Percentiles rank a stretch among this genome's conserved stretches.
phyloP scores from a whole-genome alignment of 345 rosid species.

The Psidium guajava region DNA sequence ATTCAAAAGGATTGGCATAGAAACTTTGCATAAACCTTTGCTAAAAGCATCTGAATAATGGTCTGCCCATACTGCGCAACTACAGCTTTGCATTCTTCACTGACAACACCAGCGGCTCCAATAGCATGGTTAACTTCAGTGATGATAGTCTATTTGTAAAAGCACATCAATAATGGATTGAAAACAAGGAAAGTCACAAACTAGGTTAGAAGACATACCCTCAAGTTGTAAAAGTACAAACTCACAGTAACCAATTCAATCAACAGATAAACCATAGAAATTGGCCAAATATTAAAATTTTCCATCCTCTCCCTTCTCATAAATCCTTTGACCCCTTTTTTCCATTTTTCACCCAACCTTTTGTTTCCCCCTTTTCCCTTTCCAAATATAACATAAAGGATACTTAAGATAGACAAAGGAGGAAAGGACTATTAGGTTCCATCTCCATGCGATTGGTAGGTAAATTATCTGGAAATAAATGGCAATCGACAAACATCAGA shows the following conservation, averaged over 20 bases:
- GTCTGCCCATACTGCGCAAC: conserved; percentile 49
- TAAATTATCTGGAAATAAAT: neutral
- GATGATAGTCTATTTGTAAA: conserved; percentile 26
- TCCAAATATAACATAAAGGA: neutral
- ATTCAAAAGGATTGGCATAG: neutral
- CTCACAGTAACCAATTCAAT: neutral
- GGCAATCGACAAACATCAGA: neutral
- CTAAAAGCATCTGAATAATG: conserved; percentile 39
- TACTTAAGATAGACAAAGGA: neutral
- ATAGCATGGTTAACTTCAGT: conserved; percentile 57
- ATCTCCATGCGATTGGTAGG: neutral
- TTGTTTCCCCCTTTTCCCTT: neutral
- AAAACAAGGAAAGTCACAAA: neutral
- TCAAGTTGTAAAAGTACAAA: neutral
- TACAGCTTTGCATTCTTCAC: conserved; percentile 57
- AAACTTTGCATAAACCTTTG: conserved; percentile 12
- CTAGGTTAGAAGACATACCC: neutral
- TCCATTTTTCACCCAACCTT: neutral
- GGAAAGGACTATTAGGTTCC: neutral
- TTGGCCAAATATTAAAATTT: neutral
- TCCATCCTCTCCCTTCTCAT: neutral
- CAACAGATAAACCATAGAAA: neutral
- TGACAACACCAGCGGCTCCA: conserved; percentile 57
- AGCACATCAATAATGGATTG: neutral
- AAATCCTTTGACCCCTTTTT: neutral